Conservation (phyloP, 2,329 filamentous ascomycete species). For the Coniochaeta sp. region DNA sequence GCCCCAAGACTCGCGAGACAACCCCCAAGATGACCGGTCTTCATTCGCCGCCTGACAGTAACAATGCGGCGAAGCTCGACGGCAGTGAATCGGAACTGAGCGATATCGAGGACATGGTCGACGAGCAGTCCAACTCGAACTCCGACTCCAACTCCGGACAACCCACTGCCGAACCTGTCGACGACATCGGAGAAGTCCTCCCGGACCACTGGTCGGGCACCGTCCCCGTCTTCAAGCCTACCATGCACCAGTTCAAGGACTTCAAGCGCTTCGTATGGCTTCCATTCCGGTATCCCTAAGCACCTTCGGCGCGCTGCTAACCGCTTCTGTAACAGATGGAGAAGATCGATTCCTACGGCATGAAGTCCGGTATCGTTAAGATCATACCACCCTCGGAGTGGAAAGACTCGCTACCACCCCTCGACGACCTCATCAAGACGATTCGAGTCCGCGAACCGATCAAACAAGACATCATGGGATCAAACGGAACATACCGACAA, state of each 20-base stretch:
- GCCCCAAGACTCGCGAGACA: conserved; percentile 11
- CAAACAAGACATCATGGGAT: conserved; percentile 95
- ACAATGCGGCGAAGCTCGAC: conserved; percentile 52
- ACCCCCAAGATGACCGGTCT: conserved; percentile 40
- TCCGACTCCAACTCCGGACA: too few relatives aligned
- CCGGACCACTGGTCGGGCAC: conserved; percentile 88
- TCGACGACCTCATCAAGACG: conserved; percentile 82
- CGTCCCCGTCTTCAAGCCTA: conserved; percentile 91
- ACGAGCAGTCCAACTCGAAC: conserved; percentile 23
- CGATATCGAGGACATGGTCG: conserved; percentile 53
- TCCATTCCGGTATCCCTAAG: not conserved
- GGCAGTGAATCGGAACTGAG: conserved; percentile 59
- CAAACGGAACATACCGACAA: conserved; percentile 91
- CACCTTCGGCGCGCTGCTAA: not conserved
- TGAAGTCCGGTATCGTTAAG: conserved; percentile 96
- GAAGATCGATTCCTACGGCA: conserved; percentile 87
- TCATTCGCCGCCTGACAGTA: conserved; percentile 58
- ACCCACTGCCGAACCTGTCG: conserved; percentile 18
- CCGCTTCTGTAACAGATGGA: conserved; percentile 45
- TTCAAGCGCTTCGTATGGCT: conserved; percentile 81
- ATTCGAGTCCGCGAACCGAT: conserved; percentile 95
- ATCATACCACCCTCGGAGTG: conserved; percentile 91
- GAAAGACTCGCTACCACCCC: conserved; percentile 70
- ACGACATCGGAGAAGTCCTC: conserved; percentile 67
- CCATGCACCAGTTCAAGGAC: conserved; percentile 89